Conservation (phyloP, 495 filamentous ascomycete species). For the Penicillium lividum region DNA sequence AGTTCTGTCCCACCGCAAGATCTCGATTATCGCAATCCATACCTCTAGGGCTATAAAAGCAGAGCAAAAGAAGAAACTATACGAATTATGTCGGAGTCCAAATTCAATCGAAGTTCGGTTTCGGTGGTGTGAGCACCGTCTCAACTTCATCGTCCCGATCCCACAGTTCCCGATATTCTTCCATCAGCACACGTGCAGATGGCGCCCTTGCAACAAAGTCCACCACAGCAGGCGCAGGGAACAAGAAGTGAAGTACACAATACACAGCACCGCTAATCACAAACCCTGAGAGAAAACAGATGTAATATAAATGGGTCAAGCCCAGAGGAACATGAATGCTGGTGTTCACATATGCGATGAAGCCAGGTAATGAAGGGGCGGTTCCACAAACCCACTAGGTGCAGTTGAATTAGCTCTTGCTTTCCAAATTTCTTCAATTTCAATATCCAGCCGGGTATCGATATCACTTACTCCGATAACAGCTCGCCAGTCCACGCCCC, state of each 20-base stretch:
- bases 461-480: slow-evolving; percentile 29
- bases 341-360: slow-evolving; percentile 24
- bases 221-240: slow-evolving; percentile 15
- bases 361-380: slow-evolving; percentile 28
- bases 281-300: slow-evolving; percentile 27
- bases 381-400: slow-evolving; percentile 28
- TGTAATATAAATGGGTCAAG: slow-evolving; percentile 27
- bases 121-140: not conserved
- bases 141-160: slow-evolving; percentile 14
- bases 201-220: slow-evolving; percentile 24
- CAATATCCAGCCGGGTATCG: not conserved
- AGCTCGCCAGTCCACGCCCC: slow-evolving; percentile 46
- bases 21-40: no score
- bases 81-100: not conserved
- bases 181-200: slow-evolving; percentile 19
- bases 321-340: slow-evolving; percentile 23
- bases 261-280: slow-evolving; percentile 24
- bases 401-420: not conserved
- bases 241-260: slow-evolving; percentile 19
- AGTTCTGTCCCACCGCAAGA: no score
- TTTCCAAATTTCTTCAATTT: not conserved
- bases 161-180: slow-evolving; percentile 22
- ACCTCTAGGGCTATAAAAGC: no score
- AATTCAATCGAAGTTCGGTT: not conserved
- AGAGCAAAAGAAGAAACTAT: no score